Evolutionary conservation across 164 flowering plant genomes (phyloP).

Genomic region (Stephania japonica): DNA sequence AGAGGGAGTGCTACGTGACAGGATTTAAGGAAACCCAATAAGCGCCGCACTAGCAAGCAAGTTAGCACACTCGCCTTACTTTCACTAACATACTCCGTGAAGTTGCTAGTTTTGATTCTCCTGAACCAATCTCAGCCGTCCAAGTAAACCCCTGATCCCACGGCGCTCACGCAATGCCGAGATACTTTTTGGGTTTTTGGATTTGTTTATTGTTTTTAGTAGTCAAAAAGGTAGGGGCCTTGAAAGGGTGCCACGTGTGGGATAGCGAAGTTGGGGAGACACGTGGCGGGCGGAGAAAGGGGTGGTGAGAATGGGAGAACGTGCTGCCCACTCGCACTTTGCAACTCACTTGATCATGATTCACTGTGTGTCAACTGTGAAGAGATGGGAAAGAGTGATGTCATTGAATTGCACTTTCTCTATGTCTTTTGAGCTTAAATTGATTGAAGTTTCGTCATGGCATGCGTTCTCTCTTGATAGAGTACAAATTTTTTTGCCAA

Average conservation of each 20-base stretch:
- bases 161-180: not conserved
- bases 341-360: not conserved
- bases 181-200: too few relatives aligned
- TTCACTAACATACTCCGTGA: not conserved
- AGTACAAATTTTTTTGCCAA: too few relatives aligned
- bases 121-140: not conserved
- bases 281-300: not conserved
- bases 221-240: not conserved
- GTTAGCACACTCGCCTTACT: not conserved
- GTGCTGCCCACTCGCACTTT: not conserved
- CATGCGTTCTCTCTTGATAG: too few relatives aligned
- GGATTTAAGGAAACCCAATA: not conserved
- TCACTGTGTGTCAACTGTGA: too few relatives aligned
- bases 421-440: too few relatives aligned
- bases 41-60: not conserved
- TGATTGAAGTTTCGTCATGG: too few relatives aligned
- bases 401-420: not conserved
- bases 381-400: not conserved
- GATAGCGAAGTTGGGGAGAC: not conserved
- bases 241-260: not conserved
- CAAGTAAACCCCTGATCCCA: not conserved
- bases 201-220: too few relatives aligned
- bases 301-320: not conserved
- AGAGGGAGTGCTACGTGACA: conserved; percentile 26
- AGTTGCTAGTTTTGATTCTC: not conserved